Conservation (phyloP, 2,329 filamentous ascomycete genomes). For the Xylaria sp. region DNA sequence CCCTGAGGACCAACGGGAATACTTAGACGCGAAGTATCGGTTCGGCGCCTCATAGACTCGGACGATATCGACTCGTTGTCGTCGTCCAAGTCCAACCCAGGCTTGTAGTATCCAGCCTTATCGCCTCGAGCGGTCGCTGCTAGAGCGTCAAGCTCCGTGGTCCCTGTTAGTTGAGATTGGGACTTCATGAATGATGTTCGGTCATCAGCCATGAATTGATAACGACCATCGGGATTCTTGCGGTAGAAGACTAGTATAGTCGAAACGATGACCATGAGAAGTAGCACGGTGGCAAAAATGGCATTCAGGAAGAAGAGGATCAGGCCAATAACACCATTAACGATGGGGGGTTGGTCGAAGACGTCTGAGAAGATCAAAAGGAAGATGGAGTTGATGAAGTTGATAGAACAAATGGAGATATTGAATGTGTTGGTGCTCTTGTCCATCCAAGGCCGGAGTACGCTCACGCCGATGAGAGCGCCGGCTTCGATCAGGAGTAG, state of each 20-base stretch:
- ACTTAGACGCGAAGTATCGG: slow-evolving; percentile 41
- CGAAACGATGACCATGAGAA: slow-evolving; percentile 80
- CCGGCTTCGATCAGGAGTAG: slow-evolving; percentile 79
- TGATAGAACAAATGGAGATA: slow-evolving; percentile 82
- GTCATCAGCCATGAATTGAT: slow-evolving; percentile 90
- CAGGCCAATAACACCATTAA: slow-evolving; percentile 84
- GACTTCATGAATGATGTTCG: slow-evolving; percentile 92
- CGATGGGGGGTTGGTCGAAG: slow-evolving; percentile 80
- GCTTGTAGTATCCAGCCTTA: slow-evolving; percentile 63
- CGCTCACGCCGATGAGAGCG: slow-evolving; percentile 75
- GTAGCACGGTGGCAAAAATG: slow-evolving; percentile 77
- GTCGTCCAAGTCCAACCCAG: slow-evolving; percentile 73
- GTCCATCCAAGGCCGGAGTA: slow-evolving; percentile 91
- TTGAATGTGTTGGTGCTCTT: slow-evolving; percentile 93
- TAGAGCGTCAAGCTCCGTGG: slow-evolving; percentile 83
- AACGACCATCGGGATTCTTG: slow-evolving; percentile 87
- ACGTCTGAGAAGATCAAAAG: slow-evolving; percentile 83
- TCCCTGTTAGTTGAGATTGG: slow-evolving; percentile 73
- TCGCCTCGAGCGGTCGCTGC: slow-evolving; percentile 84
- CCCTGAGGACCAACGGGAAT: slow-evolving; percentile 34
- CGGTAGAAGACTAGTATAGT: slow-evolving; percentile 74
- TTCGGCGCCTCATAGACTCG: slow-evolving; percentile 58
- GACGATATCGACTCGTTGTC: slow-evolving; percentile 74
- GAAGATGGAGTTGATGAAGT: slow-evolving; percentile 85
- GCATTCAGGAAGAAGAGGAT: slow-evolving; percentile 86